Conservation (phyloP, 495 filamentous ascomycete species). For the Acidiella bohemica region DNA sequence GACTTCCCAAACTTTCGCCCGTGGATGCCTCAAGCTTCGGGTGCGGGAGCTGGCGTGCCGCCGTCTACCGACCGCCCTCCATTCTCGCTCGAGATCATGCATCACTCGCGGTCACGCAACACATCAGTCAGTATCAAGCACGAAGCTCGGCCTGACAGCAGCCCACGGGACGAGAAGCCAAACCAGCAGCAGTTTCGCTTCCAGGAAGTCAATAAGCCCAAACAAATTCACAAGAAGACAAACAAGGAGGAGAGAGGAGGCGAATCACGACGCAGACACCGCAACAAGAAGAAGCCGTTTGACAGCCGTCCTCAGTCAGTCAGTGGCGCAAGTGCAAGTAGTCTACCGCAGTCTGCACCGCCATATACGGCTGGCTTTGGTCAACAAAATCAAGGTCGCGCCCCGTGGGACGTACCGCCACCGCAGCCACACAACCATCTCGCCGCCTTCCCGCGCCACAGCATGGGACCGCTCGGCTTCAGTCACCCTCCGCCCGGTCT, state of each 20-base stretch:
- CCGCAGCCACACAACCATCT: conserved; percentile 1
- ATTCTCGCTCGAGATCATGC: too few species aligned
- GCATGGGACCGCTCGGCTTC: not conserved
- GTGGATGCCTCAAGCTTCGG: too few species aligned
- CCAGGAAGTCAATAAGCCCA: too few species aligned
- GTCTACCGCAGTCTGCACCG: not conserved
- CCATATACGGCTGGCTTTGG: not conserved
- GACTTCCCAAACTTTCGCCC: too few species aligned
- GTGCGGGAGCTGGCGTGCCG: too few species aligned
- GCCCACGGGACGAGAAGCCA: not conserved
- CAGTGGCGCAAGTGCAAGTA: not conserved
- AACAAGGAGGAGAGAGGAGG: conserved; percentile 12
- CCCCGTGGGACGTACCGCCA: conserved; percentile 1
- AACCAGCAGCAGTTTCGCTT: not conserved
- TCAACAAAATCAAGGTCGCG: not conserved
- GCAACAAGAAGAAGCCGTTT: conserved; percentile 1
- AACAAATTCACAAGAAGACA: conserved; percentile 10
- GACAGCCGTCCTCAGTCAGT: not conserved
- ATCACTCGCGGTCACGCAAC: not conserved
- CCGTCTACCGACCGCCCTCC: too few species aligned
- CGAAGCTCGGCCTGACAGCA: not conserved
- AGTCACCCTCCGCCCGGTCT: too few species aligned
- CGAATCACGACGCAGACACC: conserved; percentile 1
- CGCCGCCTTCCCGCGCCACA: not conserved
- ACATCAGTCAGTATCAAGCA: conserved; percentile 1